Evolutionary conservation across 129 eudicot genomes (phyloP), one percentile per base, ranked within the genome.

Genomic region (Helianthus tuberosus): DNA sequence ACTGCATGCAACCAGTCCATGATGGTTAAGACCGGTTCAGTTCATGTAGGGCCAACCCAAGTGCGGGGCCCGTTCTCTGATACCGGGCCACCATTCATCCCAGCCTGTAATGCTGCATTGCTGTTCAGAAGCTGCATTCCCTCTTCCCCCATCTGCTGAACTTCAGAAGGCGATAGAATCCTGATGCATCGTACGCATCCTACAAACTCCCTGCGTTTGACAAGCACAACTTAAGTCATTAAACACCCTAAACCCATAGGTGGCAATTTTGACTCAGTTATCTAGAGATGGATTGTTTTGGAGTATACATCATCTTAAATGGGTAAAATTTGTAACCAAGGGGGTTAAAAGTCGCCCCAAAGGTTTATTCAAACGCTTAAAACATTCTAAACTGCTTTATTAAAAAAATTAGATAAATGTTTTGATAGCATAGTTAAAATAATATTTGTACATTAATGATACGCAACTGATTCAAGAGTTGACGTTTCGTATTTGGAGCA

Each of bases 71-170:
- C 82, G 6, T 64, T 71, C 58, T 75, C 86, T 14, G 72, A 44
- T 6, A 65, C 44, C 58, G 77, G 61, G 48, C 62, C 76, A 20
- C 64, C 69, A 11, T 60, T 71, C n/a, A 85, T 65, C n/a, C 77
- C 83, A 0, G 66, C 92, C 67, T 83, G 85, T 68, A 79, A 58
- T 69, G 85, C 88, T 32, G 84, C 88, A 46, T 82, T 86, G 76
- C 83, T 84, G 86, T 93, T 90, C 46, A 93, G 89, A 75, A 90
- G 92, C 85, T 90, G 96, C 96, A 86, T 90, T 57, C 98, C 98
- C 64, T 93, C 98, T 79, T 93, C 96, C 39, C 98, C 93, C 96
- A 93, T 93, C 79, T 90, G 92, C 88, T 93, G 87, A 76, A 93
- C 98, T 81, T 93, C 98, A 4, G 89, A 59, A 20, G 98, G 98